Conservation (phyloP, 768 basidiomycete genomes). For the Pleurotus pulmonarius region DNA sequence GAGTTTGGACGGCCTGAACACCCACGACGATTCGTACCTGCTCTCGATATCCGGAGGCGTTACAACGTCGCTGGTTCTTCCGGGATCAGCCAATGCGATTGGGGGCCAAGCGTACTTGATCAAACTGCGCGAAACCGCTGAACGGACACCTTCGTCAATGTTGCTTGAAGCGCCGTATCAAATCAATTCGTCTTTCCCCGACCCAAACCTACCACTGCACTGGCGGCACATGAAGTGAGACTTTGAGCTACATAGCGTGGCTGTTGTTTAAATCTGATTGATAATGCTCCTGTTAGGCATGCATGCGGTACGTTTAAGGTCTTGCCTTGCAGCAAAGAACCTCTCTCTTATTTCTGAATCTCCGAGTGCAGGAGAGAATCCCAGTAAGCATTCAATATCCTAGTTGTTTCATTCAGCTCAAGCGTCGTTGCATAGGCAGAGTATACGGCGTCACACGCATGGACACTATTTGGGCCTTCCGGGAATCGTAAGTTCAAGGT, state of each 20-base stretch:
- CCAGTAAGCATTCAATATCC: conserved; percentile 38
- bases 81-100: conserved; percentile 67
- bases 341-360: background rate
- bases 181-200: conserved; percentile 37
- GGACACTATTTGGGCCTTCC: conserved; percentile 66
- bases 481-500: conserved; percentile 39
- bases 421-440: conserved; percentile 21
- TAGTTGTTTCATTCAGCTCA: no score
- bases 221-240: conserved; percentile 76
- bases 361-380: conserved; percentile 45
- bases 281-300: conserved; percentile 26
- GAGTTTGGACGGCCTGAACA: conserved; percentile 71
- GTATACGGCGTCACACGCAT: conserved; percentile 51
- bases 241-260: background rate
- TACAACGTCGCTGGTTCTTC: conserved; percentile 71
- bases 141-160: conserved; percentile 71
- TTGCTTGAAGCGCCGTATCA: conserved; percentile 69
- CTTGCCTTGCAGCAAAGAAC: no score
- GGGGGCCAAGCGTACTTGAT: conserved; percentile 85
- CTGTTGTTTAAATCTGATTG: background rate
- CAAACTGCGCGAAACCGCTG: conserved; percentile 70
- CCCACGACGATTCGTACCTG: conserved; percentile 66
- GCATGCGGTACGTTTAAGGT: conserved; percentile 36
- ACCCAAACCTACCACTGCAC: conserved; percentile 32
- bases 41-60: conserved; percentile 73